Base-by-base conservation (phyloP, 2,329 filamentous ascomycete species). In the Pseudogymnoascus sp. region DNA sequence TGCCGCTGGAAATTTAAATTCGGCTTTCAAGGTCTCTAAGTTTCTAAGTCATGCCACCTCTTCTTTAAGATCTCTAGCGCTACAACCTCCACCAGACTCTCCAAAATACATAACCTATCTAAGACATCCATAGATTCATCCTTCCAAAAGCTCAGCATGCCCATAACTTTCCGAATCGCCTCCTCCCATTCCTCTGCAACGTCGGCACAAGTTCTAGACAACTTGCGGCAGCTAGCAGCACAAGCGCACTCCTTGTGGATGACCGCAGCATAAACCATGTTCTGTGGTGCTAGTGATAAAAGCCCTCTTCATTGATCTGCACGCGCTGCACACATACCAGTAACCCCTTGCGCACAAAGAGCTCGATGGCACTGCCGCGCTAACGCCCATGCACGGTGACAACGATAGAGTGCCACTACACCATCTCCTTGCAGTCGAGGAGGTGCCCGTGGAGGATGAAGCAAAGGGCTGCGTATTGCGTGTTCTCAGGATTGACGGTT, bases 261-360 rank as follows among this genome's bases (percentile, higher is more conserved):
- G 74, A 72, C 6, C 72, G 66, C 14, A 79, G 74, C 74, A 80
- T 76, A 2, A 74, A 69, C 64, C 73, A 73, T 0, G 76, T 78
- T 0, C 77, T 78, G 26, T 80, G 77, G 62, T 80, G 78, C 0
- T 78, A 69, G 61, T 80, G 75, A 1, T 69, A 62, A 29, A 75
- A 79, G 0, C 77, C 78, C 0, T 73, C 60, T 61, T 69, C 66
- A 58, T 74, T 74, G 63, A 73, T 71, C 58, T 69, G 65, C 31
- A 75, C 74, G 1, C 72, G 65, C 12, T 73, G 66, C 4, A 72
- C 69, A 59, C 68, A 72, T 21, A 73, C 67, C 16, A 68, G 62
- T 4, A 74, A 65, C 3, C 69, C 71, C 58, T 74, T 74, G 10
- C 65, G 64, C 4, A 66, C 66, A 37, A 69, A 70, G 38, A 66